Percentiles rank a stretch among this genome's conserved stretches.
Evolutionary conservation across 23 red algal genomes (phyloP).

Genomic region (Gracilaria caudata): DNA sequence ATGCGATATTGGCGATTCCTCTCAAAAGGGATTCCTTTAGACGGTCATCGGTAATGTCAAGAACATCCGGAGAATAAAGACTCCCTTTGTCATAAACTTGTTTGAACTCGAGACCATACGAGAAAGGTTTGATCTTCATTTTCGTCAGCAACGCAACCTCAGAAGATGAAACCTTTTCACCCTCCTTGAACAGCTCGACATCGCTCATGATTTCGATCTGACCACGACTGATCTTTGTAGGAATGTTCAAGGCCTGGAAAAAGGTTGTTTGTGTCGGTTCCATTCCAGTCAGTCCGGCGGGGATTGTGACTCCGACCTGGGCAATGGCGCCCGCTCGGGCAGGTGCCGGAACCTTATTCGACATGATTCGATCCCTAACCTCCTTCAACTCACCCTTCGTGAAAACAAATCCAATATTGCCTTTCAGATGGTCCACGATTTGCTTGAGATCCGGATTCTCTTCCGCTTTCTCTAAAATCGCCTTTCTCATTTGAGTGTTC

Average conservation of each 20-base stretch:
- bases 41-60: constrained; percentile 96
- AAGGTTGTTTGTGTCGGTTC: constrained; percentile 96
- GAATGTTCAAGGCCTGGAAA: constrained; percentile 99
- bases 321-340: constrained; percentile 93
- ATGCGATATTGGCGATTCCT: constrained; percentile 88
- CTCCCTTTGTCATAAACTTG: constrained; percentile 93
- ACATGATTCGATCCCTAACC: constrained; percentile 75
- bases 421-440: constrained; percentile 70
- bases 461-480: constrained; percentile 72
- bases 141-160: constrained; percentile 92
- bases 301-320: constrained; percentile 93
- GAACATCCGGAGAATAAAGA: constrained; percentile 91
- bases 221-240: constrained; percentile 96
- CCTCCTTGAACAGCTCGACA: constrained; percentile 88
- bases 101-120: constrained; percentile 88
- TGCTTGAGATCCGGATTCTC: constrained; percentile 85
- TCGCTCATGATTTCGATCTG: constrained; percentile 92
- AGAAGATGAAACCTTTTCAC: constrained; percentile 87
- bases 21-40: constrained; percentile 55
- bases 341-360: constrained; percentile 97
- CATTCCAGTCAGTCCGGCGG: constrained; percentile 98
- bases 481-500: constrained; percentile 96
- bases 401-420: constrained; percentile 97
- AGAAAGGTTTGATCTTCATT: constrained; percentile 94
- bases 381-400: constrained; percentile 90